phyloP scores from a whole-genome alignment of 108 stramenopile genomes.

The Nitzschia putrida region DNA sequence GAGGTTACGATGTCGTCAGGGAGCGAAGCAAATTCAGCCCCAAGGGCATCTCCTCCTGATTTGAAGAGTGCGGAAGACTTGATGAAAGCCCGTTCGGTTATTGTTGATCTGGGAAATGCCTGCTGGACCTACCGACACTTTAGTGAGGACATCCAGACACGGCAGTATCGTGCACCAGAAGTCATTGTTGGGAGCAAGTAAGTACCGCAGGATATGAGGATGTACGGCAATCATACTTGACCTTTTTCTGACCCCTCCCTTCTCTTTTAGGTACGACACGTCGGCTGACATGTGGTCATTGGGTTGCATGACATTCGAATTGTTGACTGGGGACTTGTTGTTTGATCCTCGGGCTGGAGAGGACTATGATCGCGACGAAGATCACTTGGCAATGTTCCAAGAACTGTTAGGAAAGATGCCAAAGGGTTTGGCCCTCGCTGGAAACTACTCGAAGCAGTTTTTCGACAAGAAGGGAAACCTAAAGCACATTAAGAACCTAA shows the following conservation, averaged over 20 bases:
- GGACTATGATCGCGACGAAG: constrained; percentile 95
- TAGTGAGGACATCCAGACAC: constrained; percentile 97
- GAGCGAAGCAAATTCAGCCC: constrained; percentile 33
- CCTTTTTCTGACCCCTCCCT: constrained; percentile 2
- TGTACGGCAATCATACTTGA: not conserved
- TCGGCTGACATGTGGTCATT: constrained; percentile 99
- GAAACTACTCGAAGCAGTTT: constrained; percentile 93
- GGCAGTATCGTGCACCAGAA: constrained; percentile 97
- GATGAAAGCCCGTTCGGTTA: constrained; percentile 66
- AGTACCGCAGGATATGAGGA: constrained; percentile 19
- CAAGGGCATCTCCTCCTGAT: constrained; percentile 67
- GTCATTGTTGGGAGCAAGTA: constrained; percentile 87
- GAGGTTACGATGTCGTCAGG: constrained; percentile 22
- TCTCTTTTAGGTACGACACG: constrained; percentile 77
- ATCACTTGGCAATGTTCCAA: constrained; percentile 98
- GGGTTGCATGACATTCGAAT: constrained; percentile 96
- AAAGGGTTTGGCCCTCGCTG: constrained; percentile 78
- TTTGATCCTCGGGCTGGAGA: constrained; percentile 95
- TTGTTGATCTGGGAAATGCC: constrained; percentile 98
- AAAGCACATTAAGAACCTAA: constrained; percentile 95
- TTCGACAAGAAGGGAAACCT: constrained; percentile 96
- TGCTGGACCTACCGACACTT: constrained; percentile 98
- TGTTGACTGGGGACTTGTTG: constrained; percentile 95
- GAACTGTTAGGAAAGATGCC: constrained; percentile 96
- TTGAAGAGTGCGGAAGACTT: constrained; percentile 67